phyloP scores from a whole-genome alignment of 352 stramenopile genomes.

The Globisporangium carolinianum region DNA sequence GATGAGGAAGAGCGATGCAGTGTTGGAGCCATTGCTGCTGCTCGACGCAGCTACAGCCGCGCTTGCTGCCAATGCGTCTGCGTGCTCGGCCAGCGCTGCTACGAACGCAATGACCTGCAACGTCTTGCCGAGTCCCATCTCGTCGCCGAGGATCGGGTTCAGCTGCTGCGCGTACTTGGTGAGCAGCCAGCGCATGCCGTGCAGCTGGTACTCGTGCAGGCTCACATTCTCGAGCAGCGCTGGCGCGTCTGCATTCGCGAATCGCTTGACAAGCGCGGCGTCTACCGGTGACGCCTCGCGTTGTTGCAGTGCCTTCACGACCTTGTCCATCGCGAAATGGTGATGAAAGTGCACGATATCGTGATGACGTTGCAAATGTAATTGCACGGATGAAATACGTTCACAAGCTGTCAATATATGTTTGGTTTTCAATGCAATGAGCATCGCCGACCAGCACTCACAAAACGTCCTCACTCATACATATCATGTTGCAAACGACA shows the following conservation, averaged over 20 bases:
- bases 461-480: too few relatives aligned
- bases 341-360: too few relatives aligned
- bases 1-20: constrained; percentile 32
- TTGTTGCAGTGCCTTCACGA: constrained; percentile 31
- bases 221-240: constrained; percentile 43
- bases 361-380: not conserved
- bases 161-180: constrained; percentile 51
- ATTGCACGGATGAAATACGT: not conserved
- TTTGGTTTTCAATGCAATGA: too few relatives aligned
- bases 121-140: constrained; percentile 83
- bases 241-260: constrained; percentile 16
- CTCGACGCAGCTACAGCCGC: not conserved
- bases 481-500: too few relatives aligned
- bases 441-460: too few relatives aligned
- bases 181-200: constrained; percentile 58
- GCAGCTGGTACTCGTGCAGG: constrained; percentile 66
- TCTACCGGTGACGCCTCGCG: constrained; percentile 19
- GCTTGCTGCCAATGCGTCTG: too few relatives aligned
- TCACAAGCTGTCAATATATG: not conserved
- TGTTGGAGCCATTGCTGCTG: not conserved
- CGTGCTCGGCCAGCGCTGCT: constrained; percentile 26
- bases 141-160: constrained; percentile 72
- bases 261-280: constrained; percentile 12
- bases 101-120: constrained; percentile 75
- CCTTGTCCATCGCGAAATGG: constrained; percentile 30